Conservation (phyloP, 345 rosid species). For the Aquilaria yunnanensis region DNA sequence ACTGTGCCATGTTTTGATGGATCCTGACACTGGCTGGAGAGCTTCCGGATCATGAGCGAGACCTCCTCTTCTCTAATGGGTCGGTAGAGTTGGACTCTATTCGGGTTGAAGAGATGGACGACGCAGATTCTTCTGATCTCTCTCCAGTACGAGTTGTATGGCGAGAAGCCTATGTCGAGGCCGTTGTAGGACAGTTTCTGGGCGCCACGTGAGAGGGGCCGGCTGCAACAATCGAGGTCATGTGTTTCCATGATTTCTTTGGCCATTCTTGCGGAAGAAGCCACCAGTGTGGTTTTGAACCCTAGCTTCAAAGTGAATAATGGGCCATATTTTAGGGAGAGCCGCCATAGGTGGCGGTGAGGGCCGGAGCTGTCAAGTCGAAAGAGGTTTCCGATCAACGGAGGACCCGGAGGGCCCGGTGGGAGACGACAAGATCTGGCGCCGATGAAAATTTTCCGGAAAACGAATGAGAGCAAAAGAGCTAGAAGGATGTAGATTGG, state of each 20-base stretch:
- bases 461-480: constrained; percentile 13
- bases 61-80: too few species aligned
- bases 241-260: constrained; percentile 32
- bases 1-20: neutral
- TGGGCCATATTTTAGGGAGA: constrained; percentile 44
- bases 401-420: constrained; percentile 44
- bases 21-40: too few species aligned
- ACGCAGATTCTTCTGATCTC: constrained; percentile 29
- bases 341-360: constrained; percentile 26
- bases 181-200: constrained; percentile 23
- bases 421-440: constrained; percentile 18
- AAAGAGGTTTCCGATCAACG: constrained; percentile 47
- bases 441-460: constrained; percentile 5
- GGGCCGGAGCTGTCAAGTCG: constrained; percentile 24
- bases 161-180: constrained; percentile 22
- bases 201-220: constrained; percentile 25
- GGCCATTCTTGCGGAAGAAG: constrained; percentile 37
- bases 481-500: constrained; percentile 1
- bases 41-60: too few species aligned
- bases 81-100: too few species aligned
- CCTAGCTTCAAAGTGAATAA: constrained; percentile 38
- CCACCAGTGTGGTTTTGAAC: constrained; percentile 15
- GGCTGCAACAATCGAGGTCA: constrained; percentile 20
- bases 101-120: too few species aligned
- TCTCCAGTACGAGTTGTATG: constrained; percentile 24